phyloP scores from a whole-genome alignment of 2,329 filamentous ascomycete genomes.

The Penicillium sp. region DNA sequence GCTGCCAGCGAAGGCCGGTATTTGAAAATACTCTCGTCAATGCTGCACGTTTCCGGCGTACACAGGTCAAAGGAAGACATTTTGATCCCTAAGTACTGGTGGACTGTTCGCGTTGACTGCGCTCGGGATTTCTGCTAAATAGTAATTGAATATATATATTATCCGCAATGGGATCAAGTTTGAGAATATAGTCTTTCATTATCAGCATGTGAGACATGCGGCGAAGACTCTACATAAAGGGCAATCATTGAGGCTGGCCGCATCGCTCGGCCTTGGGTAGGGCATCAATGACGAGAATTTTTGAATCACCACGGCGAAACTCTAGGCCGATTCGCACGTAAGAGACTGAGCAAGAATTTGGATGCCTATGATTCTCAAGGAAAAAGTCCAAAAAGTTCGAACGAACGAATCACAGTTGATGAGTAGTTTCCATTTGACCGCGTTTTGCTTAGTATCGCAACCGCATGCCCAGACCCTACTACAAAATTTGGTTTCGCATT shows the following conservation, averaged over 20 bases:
- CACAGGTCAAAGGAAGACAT: conserved; percentile 7
- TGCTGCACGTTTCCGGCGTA: conserved; percentile 2
- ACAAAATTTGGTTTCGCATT: no score
- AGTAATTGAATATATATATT: no score
- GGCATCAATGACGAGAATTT: neutral
- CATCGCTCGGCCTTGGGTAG: neutral
- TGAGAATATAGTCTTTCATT: neutral
- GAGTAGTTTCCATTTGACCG: neutral
- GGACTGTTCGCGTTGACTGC: neutral
- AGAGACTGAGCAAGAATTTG: neutral
- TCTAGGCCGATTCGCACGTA: conserved; percentile 4
- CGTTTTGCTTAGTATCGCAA: no score
- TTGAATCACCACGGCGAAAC: neutral
- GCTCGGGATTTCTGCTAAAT: neutral
- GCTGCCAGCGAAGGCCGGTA: conserved; percentile 26
- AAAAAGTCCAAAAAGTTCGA: conserved; percentile 1
- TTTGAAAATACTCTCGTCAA: neutral
- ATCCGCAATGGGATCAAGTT: neutral
- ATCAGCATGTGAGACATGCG: neutral
- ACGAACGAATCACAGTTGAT: neutral
- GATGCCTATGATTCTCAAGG: neutral
- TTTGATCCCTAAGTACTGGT: neutral
- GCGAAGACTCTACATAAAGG: neutral
- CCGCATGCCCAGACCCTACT: no score
- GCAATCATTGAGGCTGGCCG: neutral